Evolutionary conservation across 805 yeast species (phyloP).

Genomic region (Cyberlindnera meyerae): DNA sequence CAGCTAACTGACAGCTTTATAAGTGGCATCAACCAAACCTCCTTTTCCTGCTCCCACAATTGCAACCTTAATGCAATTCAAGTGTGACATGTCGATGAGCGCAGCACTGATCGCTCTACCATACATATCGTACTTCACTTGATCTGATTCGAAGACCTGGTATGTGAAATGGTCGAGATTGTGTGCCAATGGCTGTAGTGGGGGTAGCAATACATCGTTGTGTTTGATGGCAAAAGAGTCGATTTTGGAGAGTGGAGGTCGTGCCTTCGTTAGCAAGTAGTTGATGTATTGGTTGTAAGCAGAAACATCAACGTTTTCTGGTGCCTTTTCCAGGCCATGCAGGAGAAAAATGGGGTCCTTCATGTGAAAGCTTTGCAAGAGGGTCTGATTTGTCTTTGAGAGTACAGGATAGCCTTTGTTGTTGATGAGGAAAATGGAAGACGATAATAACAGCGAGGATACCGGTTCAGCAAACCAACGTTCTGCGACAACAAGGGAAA

Average conservation of each 20-base stretch:
- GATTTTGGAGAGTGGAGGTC: conserved; percentile 26
- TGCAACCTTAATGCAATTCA: conserved; percentile 36
- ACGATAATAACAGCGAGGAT: conserved; percentile 49
- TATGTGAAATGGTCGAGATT: conserved; percentile 59
- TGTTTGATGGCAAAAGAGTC: conserved; percentile 30
- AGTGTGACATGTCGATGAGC: conserved; percentile 21
- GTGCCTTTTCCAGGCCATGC: conserved; percentile 48
- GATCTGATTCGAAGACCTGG: conserved; percentile 66
- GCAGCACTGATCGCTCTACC: conserved; percentile 21
- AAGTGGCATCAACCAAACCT: conserved; percentile 57
- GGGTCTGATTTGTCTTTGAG: conserved; percentile 49
- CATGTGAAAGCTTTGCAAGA: conserved; percentile 40
- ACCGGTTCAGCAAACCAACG: conserved; percentile 72
- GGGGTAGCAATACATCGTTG: conserved; percentile 35
- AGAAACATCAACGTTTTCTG: conserved; percentile 28
- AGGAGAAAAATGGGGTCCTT: conserved; percentile 41
- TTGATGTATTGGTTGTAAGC: conserved; percentile 41
- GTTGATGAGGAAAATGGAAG: conserved; percentile 53
- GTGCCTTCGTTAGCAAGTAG: conserved; percentile 32
- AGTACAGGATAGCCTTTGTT: conserved; percentile 62
- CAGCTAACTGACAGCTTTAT: conserved; percentile 36
- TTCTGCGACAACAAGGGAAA: conserved; percentile 46
- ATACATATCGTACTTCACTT: conserved; percentile 63
- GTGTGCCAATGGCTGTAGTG: conserved; percentile 67
- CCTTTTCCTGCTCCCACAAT: conserved; percentile 91